Percentiles rank a stretch among this genome's conserved stretches.
Evolutionary conservation across 2,329 filamentous ascomycete species (phyloP).

Genomic region (Penicillium sp.): DNA sequence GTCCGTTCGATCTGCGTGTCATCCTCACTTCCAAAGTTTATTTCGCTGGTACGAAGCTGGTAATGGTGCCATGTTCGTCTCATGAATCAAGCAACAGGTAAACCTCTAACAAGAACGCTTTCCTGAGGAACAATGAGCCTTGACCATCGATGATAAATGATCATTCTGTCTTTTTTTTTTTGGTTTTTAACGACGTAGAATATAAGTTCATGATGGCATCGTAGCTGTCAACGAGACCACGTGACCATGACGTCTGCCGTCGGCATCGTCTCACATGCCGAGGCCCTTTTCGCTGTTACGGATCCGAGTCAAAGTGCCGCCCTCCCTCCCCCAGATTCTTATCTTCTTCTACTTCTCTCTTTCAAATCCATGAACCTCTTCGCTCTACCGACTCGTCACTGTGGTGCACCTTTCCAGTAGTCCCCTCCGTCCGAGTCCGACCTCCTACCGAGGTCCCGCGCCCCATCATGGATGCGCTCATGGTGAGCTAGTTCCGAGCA

Average conservation of each 20-base stretch:
- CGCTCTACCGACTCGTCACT: constrained; percentile 7
- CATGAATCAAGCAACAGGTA: no score
- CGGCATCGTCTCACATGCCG: constrained; percentile 42
- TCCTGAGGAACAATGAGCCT: no score
- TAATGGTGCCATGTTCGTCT: no score
- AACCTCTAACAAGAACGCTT: no score
- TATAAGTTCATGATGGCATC: no score
- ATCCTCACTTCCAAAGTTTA: not conserved
- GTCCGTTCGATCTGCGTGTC: not conserved
- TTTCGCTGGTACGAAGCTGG: not conserved
- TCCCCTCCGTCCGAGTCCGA: constrained; percentile 12
- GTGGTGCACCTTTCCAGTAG: constrained; percentile 16
- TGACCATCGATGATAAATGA: no score
- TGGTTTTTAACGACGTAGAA: no score
- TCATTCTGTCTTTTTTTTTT: no score
- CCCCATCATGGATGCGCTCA: constrained; percentile 38
- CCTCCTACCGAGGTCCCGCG: constrained; percentile 31
- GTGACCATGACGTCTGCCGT: constrained; percentile 39
- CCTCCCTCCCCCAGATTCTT: constrained; percentile 19
- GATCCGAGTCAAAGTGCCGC: constrained; percentile 33
- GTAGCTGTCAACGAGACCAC: constrained; percentile 17
- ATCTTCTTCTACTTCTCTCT: constrained; percentile 1
- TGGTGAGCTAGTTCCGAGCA: constrained; percentile 28
- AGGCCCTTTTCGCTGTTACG: constrained; percentile 33
- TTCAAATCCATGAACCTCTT: constrained; percentile 16